These are phyloP conservation scores for Cladorrhinum sp. DNA, from an alignment of 2,329 filamentous ascomycete species.

Conservation along the genomic window DNA sequence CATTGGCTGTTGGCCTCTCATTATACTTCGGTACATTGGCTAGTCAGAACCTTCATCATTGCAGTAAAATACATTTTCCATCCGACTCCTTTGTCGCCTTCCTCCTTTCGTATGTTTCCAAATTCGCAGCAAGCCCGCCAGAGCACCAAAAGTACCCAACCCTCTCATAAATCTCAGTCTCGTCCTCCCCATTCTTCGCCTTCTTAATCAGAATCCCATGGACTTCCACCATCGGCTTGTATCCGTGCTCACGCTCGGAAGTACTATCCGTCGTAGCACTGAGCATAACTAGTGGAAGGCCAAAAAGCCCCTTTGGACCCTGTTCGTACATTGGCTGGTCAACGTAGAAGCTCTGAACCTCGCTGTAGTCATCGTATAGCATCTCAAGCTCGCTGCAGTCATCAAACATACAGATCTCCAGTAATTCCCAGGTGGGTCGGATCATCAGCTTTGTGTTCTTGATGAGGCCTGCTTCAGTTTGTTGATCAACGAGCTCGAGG, in stretches of 20 bases:
- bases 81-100: too few species aligned
- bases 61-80: too few species aligned
- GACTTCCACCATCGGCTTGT: background rate
- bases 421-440: background rate
- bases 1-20: too few species aligned
- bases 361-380: background rate
- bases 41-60: too few species aligned
- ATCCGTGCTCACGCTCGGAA: background rate
- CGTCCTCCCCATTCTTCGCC: background rate
- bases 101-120: too few species aligned
- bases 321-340: too few species aligned
- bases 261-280: background rate
- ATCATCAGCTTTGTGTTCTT: background rate
- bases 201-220: background rate
- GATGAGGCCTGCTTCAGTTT: background rate
- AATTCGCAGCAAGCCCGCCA: background rate
- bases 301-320: background rate
- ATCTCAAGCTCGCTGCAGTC: background rate
- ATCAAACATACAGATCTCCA: background rate
- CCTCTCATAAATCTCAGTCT: background rate
- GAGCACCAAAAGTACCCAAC: background rate
- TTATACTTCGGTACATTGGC: too few species aligned
- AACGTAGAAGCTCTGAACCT: too few species aligned
- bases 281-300: background rate
- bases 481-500: too few species aligned